These are phyloP conservation scores for Stephania yunnanensis DNA, from an alignment of 164 flowering plant genomes.

Conservation along the genomic window DNA sequence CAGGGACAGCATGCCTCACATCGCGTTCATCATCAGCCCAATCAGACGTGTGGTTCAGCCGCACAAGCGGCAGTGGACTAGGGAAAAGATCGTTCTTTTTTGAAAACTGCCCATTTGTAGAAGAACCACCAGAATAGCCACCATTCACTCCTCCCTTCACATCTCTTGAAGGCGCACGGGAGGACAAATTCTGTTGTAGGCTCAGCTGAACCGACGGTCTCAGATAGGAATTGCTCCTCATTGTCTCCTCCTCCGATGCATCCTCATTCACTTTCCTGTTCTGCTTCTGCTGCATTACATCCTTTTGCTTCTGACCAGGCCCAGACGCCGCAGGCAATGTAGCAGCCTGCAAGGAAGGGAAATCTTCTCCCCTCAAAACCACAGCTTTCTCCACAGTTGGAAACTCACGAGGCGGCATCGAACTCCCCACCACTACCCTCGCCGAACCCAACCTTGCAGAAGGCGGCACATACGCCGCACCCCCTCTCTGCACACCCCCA, in stretches of 20 bases:
- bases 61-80: slow-evolving; percentile 65
- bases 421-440: slow-evolving; percentile 9
- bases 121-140: slow-evolving; percentile 19
- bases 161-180: slow-evolving; percentile 18
- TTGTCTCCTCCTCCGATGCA: slow-evolving; percentile 25
- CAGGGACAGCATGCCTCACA: slow-evolving; percentile 51
- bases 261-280: slow-evolving; percentile 41
- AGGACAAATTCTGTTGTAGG: slow-evolving; percentile 36
- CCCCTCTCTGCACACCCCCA: slow-evolving; percentile 23
- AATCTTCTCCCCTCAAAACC: slow-evolving; percentile 91
- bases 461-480: slow-evolving; percentile 56
- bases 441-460: slow-evolving; percentile 35
- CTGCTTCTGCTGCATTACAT: slow-evolving; percentile 43
- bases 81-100: slow-evolving; percentile 56
- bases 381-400: slow-evolving; percentile 39
- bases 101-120: slow-evolving; percentile 19
- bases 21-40: slow-evolving; percentile 99
- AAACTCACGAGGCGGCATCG: slow-evolving; percentile 18
- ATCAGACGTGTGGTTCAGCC: slow-evolving; percentile 70
- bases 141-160: slow-evolving; percentile 26
- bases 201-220: slow-evolving; percentile 32
- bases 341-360: slow-evolving; percentile 81
- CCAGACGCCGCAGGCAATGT: slow-evolving; percentile 47
- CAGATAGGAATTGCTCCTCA: slow-evolving; percentile 21
- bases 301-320: slow-evolving; percentile 43